These are phyloP conservation scores for Geotrichum histeridarum DNA, from an alignment of 1,139 yeast genomes.

Conservation along the genomic window DNA sequence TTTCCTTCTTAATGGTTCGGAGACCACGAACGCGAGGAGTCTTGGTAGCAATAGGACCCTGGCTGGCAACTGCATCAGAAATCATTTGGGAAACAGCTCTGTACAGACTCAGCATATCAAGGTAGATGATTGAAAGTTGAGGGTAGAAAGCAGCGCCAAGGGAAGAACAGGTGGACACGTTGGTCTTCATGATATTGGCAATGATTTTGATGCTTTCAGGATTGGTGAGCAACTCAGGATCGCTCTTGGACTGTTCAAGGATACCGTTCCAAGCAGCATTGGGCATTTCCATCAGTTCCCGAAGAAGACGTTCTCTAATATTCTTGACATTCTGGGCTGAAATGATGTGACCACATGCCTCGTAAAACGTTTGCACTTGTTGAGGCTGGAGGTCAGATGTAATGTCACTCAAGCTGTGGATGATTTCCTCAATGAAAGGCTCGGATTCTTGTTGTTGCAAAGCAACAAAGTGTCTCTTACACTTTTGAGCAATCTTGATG, in stretches of 20 bases:
- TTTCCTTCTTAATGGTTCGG: conserved; percentile 93
- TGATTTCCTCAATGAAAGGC: conserved; percentile 89
- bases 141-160: conserved; percentile 89
- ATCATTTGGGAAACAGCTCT: conserved; percentile 85
- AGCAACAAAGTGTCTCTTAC: conserved; percentile 91
- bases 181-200: conserved; percentile 90
- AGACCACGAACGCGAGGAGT: conserved; percentile 93
- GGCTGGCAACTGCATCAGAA: conserved; percentile 72
- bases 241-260: conserved; percentile 76
- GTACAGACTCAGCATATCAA: conserved; percentile 85
- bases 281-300: conserved; percentile 83
- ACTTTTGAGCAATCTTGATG: conserved; percentile 87
- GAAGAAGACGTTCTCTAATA: conserved; percentile 65
- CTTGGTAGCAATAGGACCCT: conserved; percentile 87
- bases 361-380: conserved; percentile 95
- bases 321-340: conserved; percentile 68
- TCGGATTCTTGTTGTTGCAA: conserved; percentile 82
- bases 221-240: conserved; percentile 73
- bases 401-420: conserved; percentile 71
- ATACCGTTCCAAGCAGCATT: conserved; percentile 92
- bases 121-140: conserved; percentile 80
- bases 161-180: conserved; percentile 87
- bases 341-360: conserved; percentile 92
- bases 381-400: conserved; percentile 94
- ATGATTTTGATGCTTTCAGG: conserved; percentile 87